Percentiles rank a stretch among this genome's conserved stretches.
Evolutionary conservation across 192 early-diverging fungal species (phyloP).

Genomic region (Coemansia biformis): DNA sequence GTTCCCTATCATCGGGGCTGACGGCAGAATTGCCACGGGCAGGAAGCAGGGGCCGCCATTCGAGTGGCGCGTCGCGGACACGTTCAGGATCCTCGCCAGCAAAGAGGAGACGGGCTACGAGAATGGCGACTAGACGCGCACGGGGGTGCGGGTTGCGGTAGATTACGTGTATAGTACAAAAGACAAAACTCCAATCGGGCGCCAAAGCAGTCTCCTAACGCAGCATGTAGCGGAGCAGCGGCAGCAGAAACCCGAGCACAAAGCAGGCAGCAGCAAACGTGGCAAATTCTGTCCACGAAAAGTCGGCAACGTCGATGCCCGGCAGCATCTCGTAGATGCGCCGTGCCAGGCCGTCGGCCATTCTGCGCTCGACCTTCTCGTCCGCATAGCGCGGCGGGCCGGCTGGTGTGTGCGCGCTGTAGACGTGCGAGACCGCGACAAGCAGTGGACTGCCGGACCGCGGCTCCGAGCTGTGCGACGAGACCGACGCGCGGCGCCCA

Average conservation of each 20-base stretch:
- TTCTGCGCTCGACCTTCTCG: constrained; percentile 11
- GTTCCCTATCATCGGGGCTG: background rate
- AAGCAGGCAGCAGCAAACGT: constrained; percentile 39
- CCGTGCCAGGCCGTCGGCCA: constrained; percentile 28
- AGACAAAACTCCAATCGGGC: background rate
- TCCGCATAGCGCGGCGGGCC: constrained; percentile 1
- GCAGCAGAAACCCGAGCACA: constrained; percentile 31
- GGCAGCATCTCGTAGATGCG: constrained; percentile 35
- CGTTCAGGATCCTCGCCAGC: constrained; percentile 10
- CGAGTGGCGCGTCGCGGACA: constrained; percentile 13
- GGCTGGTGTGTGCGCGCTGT: constrained; percentile 1
- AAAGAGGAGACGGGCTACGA: too few species aligned
- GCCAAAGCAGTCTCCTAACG: too few species aligned
- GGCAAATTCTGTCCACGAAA: constrained; percentile 48
- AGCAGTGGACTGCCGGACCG: constrained; percentile 20
- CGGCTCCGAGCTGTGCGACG: constrained; percentile 26
- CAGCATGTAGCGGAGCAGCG: constrained; percentile 20
- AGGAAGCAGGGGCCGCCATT: too few species aligned
- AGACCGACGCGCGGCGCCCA: constrained; percentile 22
- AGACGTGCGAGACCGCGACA: constrained; percentile 27
- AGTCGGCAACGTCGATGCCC: constrained; percentile 39
- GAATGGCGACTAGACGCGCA: too few species aligned
- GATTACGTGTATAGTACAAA: too few species aligned
- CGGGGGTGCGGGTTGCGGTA: too few species aligned
- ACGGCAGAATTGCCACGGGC: background rate